These are phyloP conservation scores for Pseudonectria buxi DNA, from an alignment of 2,329 filamentous ascomycete genomes.

Conservation along the genomic window DNA sequence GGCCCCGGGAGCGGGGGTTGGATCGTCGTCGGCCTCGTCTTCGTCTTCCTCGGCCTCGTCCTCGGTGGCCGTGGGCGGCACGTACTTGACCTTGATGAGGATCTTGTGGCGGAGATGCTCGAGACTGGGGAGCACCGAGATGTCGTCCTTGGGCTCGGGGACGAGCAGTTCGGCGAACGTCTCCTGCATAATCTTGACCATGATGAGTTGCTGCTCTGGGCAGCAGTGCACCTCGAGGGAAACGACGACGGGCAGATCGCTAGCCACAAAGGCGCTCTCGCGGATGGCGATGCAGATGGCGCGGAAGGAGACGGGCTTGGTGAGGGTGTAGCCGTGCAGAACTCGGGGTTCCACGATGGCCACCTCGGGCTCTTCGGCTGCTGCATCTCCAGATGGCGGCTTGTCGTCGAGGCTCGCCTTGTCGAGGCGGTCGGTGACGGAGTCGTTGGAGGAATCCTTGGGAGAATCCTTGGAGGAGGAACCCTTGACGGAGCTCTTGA, in stretches of 20 bases:
- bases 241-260: slow-evolving; percentile 81
- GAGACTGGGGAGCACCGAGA: slow-evolving; percentile 56
- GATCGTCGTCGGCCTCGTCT: slow-evolving; percentile 36
- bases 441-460: slow-evolving; percentile 11
- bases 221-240: slow-evolving; percentile 88
- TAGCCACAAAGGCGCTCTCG: slow-evolving; percentile 68
- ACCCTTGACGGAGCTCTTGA: slow-evolving; percentile 14
- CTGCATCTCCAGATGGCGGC: slow-evolving; percentile 2
- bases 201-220: slow-evolving; percentile 73
- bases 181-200: slow-evolving; percentile 88
- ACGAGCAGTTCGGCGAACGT: slow-evolving; percentile 72
- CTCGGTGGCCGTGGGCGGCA: slow-evolving; percentile 34
- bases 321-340: slow-evolving; percentile 83
- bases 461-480: not conserved
- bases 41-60: slow-evolving; percentile 30
- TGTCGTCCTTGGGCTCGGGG: slow-evolving; percentile 41
- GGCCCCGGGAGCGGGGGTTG: slow-evolving; percentile 18
- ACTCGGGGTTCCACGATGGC: slow-evolving; percentile 63
- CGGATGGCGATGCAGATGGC: slow-evolving; percentile 76
- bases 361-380: slow-evolving; percentile 18
- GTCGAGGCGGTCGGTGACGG: slow-evolving; percentile 33
- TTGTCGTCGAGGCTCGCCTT: slow-evolving; percentile 39
- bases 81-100: slow-evolving; percentile 74
- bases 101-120: slow-evolving; percentile 70
- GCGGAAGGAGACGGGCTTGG: slow-evolving; percentile 79